A percentile compares a stretch with the other conserved stretches of the same genome.
Evolutionary conservation across 257 asterid genomes (phyloP).

Genomic region (Capsicum chinense): DNA sequence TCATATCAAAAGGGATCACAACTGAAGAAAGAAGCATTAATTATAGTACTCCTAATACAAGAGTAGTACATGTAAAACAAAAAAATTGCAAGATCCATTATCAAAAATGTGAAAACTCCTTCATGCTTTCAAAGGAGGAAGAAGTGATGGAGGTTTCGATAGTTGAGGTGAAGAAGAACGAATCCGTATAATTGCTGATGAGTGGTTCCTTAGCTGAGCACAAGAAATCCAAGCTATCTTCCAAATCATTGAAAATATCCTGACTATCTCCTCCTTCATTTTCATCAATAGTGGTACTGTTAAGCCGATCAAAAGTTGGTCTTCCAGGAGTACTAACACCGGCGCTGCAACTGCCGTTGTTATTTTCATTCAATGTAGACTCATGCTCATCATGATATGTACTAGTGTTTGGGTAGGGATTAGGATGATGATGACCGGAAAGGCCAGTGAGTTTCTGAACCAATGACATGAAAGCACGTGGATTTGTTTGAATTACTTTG

Average conservation of each 20-base stretch:
- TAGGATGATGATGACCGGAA: background rate
- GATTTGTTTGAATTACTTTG: slow-evolving; percentile 40
- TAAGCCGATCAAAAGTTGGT: background rate
- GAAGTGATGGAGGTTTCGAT: too few relatives aligned
- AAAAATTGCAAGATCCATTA: background rate
- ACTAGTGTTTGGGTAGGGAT: background rate
- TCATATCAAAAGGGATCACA: background rate
- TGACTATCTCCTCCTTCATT: background rate
- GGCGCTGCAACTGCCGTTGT: background rate
- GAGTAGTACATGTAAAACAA: background rate
- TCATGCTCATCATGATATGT: background rate
- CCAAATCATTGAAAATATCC: background rate
- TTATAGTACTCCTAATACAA: background rate
- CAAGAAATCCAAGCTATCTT: slow-evolving; percentile 28
- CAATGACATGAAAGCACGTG: slow-evolving; percentile 48
- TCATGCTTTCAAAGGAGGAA: background rate
- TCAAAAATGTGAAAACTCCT: slow-evolving; percentile 33
- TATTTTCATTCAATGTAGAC: background rate
- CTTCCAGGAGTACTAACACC: background rate
- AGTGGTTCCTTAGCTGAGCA: slow-evolving; percentile 15
- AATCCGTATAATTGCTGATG: slow-evolving; percentile 14
- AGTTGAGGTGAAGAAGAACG: slow-evolving; percentile 17
- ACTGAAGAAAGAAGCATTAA: background rate
- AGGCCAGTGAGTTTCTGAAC: slow-evolving; percentile 53
- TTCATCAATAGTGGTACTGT: background rate